Base-by-base conservation (phyloP, 345 rosid genomes). In the Draba incana region DNA sequence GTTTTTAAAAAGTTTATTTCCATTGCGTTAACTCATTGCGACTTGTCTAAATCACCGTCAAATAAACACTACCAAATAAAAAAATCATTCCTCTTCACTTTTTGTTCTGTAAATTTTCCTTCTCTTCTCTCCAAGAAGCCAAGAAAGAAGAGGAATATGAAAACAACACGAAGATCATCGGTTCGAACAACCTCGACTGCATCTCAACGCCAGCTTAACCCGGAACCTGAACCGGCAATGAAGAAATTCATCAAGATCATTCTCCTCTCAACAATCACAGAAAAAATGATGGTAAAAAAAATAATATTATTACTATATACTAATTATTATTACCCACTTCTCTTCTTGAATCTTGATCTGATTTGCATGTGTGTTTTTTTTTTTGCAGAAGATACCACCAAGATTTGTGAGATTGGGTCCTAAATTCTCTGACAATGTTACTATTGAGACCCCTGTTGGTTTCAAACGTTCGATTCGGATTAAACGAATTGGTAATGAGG, bases 351-450 rank as follows among this genome's bases (percentile, higher is more conserved):
- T 9, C 61, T 66, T 72, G 16, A 20, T 20, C 20, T 20, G 20
- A 20, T 27, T 57, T 73, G 72, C 67, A 66, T 66, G 72, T 57
- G 53, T 73, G 54, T 15, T 20, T 20, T 20, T 20, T 20, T 20
- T 59, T 41, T 8, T 1, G 13, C 49, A 74, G 77, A 44, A 66
- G 51, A 16, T 74, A 15, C 77, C 77, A 0, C n/a, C 24, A 0
- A 44, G 49, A 58, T 74, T 66, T 74, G 77, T 74, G 62, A 74
- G 56, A 3, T 35, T 52, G 4, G 77, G 72, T 35, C 77, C 77
- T 24, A 74, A 66, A 52, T 56, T 74, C 8, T 11, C 43, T 11
- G 68, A 74, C 35, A 67, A 4, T 12, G 68, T 74, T 25, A 66
- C 57, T 2, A 6, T 67, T 2, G 51, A 59, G 47, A 66, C 62